Percentiles rank a stretch among this genome's conserved stretches.
Evolutionary conservation across 768 basidiomycete genomes (phyloP).

Genomic region (Lactarius quietus): DNA sequence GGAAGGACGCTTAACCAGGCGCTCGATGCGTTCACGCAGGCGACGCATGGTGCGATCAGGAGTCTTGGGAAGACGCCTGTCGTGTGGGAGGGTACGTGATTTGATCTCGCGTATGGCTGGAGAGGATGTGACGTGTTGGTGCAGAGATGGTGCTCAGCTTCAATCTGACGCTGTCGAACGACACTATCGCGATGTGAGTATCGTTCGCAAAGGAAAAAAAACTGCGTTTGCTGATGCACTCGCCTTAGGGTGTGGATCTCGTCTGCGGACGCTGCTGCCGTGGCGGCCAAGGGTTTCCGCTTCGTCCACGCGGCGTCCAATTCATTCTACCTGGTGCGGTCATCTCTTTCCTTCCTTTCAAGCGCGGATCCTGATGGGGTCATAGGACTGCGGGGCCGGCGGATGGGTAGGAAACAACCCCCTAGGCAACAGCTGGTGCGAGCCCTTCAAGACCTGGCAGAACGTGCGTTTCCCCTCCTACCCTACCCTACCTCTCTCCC

Average conservation of each 20-base stretch:
- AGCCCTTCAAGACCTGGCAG: conserved; percentile 80
- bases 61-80: conserved; percentile 66
- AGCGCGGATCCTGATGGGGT: background rate
- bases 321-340: conserved; percentile 69
- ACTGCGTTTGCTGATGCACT: background rate
- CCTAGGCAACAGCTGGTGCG: conserved; percentile 63
- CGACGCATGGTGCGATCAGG: conserved; percentile 54
- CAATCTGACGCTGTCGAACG: conserved; percentile 10
- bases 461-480: conserved; percentile 40
- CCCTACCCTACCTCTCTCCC: background rate
- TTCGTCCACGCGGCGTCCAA: conserved; percentile 69
- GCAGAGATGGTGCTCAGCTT: background rate
- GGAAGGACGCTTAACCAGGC: conserved; percentile 60
- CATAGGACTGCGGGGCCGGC: conserved; percentile 65
- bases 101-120: background rate
- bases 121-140: background rate
- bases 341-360: background rate
- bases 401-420: conserved; percentile 57
- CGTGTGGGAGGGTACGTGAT: conserved; percentile 67
- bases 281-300: conserved; percentile 56
- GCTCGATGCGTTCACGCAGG: conserved; percentile 55
- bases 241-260: conserved; percentile 67
- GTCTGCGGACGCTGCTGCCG: conserved; percentile 53
- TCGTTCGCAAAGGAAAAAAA: too few species aligned
- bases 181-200: conserved; percentile 14